phyloP scores from a whole-genome alignment of 2,329 filamentous ascomycete species.

The Ceratocystis diversiconidia region DNA sequence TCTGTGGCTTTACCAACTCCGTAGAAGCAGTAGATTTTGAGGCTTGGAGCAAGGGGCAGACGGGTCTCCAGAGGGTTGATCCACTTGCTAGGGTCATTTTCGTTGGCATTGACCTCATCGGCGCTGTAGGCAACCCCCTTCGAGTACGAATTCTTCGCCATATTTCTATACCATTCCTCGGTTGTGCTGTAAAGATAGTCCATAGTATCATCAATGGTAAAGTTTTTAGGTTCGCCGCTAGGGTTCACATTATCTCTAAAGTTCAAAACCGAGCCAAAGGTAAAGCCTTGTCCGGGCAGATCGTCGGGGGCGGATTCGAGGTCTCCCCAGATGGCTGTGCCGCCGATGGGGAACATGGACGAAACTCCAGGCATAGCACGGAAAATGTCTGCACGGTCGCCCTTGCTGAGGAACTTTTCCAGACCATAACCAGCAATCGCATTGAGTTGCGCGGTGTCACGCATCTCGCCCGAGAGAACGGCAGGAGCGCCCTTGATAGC shows the following conservation, averaged over 20 bases:
- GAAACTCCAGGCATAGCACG: slow-evolving; percentile 93
- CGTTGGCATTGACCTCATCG: slow-evolving; percentile 68
- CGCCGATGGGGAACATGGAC: slow-evolving; percentile 91
- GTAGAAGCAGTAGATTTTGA: slow-evolving; percentile 98
- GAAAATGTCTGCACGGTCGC: slow-evolving; percentile 87
- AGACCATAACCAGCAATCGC: slow-evolving; percentile 92
- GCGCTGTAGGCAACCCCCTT: slow-evolving; percentile 72
- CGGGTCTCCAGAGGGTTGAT: slow-evolving; percentile 86
- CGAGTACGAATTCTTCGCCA: slow-evolving; percentile 64
- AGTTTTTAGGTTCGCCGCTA: slow-evolving; percentile 53
- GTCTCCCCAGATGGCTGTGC: slow-evolving; percentile 91
- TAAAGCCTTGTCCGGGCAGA: slow-evolving; percentile 52
- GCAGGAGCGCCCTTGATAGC: slow-evolving; percentile 83
- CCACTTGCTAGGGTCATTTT: slow-evolving; percentile 70
- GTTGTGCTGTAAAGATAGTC: slow-evolving; percentile 63
- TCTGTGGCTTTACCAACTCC: slow-evolving; percentile 89
- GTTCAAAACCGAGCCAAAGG: slow-evolving; percentile 70
- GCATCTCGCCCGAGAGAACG: slow-evolving; percentile 91
- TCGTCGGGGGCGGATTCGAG: slow-evolving; percentile 80
- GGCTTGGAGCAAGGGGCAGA: slow-evolving; percentile 68
- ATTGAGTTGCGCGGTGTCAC: slow-evolving; percentile 91
- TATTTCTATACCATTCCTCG: slow-evolving; percentile 72
- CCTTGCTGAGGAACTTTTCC: slow-evolving; percentile 83
- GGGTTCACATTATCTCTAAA: slow-evolving; percentile 56
- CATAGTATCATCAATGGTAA: slow-evolving; percentile 68